These are phyloP conservation scores for Globisporangium acanthophoron DNA, from an alignment of 352 stramenopile genomes.

Conservation along the genomic window DNA sequence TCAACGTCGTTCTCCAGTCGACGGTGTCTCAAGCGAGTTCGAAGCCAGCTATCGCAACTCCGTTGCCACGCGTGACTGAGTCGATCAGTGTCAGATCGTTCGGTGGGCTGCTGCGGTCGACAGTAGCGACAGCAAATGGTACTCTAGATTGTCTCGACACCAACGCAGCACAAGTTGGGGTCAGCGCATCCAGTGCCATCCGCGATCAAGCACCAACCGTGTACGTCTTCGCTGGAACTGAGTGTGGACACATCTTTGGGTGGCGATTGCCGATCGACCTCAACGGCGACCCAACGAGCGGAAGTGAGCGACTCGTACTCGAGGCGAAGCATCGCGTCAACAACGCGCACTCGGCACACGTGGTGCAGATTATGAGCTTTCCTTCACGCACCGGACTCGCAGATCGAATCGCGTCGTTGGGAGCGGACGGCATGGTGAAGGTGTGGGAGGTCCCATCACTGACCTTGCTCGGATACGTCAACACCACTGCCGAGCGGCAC, in stretches of 20 bases:
- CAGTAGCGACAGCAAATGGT: neutral
- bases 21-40: neutral
- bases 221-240: slow-evolving; percentile 29
- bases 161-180: neutral
- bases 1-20: slow-evolving; percentile 11
- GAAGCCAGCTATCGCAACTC: neutral
- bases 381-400: neutral
- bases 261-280: slow-evolving; percentile 16
- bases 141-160: too few relatives aligned
- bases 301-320: slow-evolving; percentile 10
- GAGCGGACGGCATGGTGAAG: slow-evolving; percentile 55
- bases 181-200: neutral
- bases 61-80: neutral
- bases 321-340: slow-evolving; percentile 18
- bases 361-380: slow-evolving; percentile 30
- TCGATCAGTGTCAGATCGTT: neutral
- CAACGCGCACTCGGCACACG: slow-evolving; percentile 39
- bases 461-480: slow-evolving; percentile 34
- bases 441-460: slow-evolving; percentile 40
- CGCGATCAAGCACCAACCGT: neutral
- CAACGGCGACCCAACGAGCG: neutral
- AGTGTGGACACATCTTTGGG: slow-evolving; percentile 31
- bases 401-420: slow-evolving; percentile 29
- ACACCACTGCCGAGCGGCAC: slow-evolving; percentile 21
- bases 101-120: slow-evolving; percentile 4